Evolutionary conservation across 176 grass and related monocot species (phyloP).

Genomic region (Ampelocalamus luodianensis): DNA sequence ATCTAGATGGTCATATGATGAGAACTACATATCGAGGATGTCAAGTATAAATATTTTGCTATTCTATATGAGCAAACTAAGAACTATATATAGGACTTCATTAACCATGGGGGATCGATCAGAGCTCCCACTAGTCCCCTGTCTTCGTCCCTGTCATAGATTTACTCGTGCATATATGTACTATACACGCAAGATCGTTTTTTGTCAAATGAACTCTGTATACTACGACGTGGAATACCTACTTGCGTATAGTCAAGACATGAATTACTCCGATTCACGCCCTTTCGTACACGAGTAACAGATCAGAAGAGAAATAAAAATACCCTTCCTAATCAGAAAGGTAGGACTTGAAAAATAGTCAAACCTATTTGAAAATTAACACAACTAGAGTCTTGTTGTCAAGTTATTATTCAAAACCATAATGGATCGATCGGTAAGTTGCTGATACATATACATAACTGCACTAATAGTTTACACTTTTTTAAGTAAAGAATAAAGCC

Average conservation of each 20-base stretch:
- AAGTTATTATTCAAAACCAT: not conserved
- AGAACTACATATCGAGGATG: too few species aligned
- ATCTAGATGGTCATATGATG: too few species aligned
- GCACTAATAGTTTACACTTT: not conserved
- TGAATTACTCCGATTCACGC: not conserved
- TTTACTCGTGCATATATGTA: not conserved
- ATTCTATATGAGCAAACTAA: too few species aligned
- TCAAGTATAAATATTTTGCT: too few species aligned
- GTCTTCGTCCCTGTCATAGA: too few species aligned
- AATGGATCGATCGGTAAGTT: not conserved
- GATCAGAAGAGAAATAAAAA: not conserved
- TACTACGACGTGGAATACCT: not conserved
- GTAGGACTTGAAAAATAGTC: not conserved
- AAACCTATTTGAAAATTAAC: constrained; percentile 6
- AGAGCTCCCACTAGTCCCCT: too few species aligned
- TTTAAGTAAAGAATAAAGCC: too few species aligned
- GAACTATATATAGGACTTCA: too few species aligned
- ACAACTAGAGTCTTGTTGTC: not conserved
- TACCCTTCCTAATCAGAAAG: not conserved
- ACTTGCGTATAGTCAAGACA: not conserved
- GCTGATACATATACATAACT: not conserved
- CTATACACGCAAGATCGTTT: not conserved
- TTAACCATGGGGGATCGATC: too few species aligned
- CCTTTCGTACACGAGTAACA: not conserved
- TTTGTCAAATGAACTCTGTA: not conserved